Base-by-base conservation (phyloP, 1,284 basidiomycete species). In the Papiliotrema nemorosa region DNA sequence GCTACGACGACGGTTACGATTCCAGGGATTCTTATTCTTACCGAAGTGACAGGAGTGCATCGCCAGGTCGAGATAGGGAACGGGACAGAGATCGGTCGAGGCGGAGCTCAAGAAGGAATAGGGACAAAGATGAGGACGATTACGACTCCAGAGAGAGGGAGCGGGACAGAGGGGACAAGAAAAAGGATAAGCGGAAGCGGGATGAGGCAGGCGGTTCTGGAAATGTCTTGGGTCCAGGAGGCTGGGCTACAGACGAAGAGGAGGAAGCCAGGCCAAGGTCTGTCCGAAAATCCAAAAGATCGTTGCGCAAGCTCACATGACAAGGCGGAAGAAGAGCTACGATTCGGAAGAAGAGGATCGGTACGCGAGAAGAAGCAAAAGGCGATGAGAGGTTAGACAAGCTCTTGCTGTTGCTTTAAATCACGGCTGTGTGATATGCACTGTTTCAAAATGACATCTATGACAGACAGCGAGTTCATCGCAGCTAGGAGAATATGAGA, bases 111-210 rank as follows among this genome's bases (percentile, higher is more conserved):
- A 38, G 36, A 10, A 39, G 9, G 18, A 26, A n/a, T 43, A 18
- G 41, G 34, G 49, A 48, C 13, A 52, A 53, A 34, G 49, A 50
- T n/a, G 43, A 39, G 36, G 39, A 50, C 24, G 49, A 44, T 47
- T 40, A 45, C 29, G 49, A 42, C 18, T 24, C 16, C 34, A 52
- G 35, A 25, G 36, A 38, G 10, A 10, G 36, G 18, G 36, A 38
- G 36, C 14, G 37, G 33, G 45, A 52, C 27, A 50, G 52, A 27
- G 47, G 47, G 38, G 53, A 53, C 47, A 50, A 45, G 49, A 47
- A 54, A 50, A 51, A 56, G 41, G 58, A 12, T 53, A 56, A 48
- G 67, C 60, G 45, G 63, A 64, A 38, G 59, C 58, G 35, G 46
- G 46, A 37, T 5, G 44, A 40, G 31, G 46, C 25, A 14, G 46